Base-by-base conservation (phyloP, 495 filamentous ascomycete genomes). In the Clavariopsis aquatica region DNA sequence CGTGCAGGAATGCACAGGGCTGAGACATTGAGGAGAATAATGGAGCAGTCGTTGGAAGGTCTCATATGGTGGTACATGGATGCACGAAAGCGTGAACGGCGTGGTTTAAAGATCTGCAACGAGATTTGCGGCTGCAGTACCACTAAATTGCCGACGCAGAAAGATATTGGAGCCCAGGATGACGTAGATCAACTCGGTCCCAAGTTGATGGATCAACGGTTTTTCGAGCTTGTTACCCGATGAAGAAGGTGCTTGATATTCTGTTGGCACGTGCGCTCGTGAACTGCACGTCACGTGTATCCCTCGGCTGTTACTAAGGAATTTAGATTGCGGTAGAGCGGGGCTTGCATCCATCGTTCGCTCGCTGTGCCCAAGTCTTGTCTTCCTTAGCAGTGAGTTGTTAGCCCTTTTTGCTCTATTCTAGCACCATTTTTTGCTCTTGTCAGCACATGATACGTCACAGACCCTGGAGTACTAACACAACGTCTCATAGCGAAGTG, bases 401-500 rank as follows among this genome's bases (percentile, higher is more conserved):
- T 49, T 22, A 36, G 27, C 57, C 13, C 24, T 29, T 26, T 34
- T 59, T 49, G 17, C 22, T 26, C 9, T 6, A 36, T 57, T 22
- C 26, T 24, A 49, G 45, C 43, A 34, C 49, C 27, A 7, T 43
- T 23, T n/a, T 10, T 34, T 52, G 26, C 29, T 9, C 38, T n/a
- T 57, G 62, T 55, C 54, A 65, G 46, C 46, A 55, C 62, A 65
- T 43, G 52, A 38, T 59, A 65, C 34, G 49, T 59, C 62, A 59
- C 62, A 26, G 52, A 19, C n/a, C n/a, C n/a, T 51, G 10, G 41
- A 29, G 13, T 31, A 5, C 20, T 23, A 13, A 45, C 49, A 65
- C 62, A 65, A 38, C 31, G 54, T 54, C 17, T 34, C 54, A 65
- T 47, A n/a, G 26, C 29, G 31, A 54, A 52, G 62, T 57, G 45